phyloP scores from a whole-genome alignment of 352 stramenopile genomes.

The Elongisporangium senticosum region DNA sequence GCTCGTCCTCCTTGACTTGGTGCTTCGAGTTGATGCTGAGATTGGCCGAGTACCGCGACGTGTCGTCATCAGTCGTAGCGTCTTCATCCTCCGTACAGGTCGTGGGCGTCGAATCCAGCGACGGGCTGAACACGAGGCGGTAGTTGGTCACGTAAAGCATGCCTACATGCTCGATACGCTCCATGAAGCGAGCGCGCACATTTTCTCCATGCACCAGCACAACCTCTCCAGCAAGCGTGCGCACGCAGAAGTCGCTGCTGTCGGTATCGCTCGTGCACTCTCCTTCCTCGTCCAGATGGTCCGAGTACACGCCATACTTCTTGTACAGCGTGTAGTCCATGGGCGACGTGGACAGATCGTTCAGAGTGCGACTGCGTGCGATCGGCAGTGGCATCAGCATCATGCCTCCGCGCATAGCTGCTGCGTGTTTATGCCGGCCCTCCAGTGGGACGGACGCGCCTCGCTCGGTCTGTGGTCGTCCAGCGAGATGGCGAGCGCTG shows the following conservation, averaged over 20 bases:
- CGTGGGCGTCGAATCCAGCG: background rate
- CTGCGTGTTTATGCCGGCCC: background rate
- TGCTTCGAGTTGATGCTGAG: conserved; percentile 15
- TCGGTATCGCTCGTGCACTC: conserved; percentile 12
- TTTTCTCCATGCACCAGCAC: conserved; percentile 58
- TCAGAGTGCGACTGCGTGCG: background rate
- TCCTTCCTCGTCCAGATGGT: conserved; percentile 17
- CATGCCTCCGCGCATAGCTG: background rate
- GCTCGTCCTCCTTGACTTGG: conserved; percentile 33
- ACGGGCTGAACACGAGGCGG: conserved; percentile 69
- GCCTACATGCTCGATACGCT: conserved; percentile 38
- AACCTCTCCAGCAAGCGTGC: conserved; percentile 61
- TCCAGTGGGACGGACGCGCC: background rate
- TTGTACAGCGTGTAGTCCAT: conserved; percentile 7
- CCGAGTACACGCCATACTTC: conserved; percentile 13
- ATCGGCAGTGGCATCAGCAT: background rate
- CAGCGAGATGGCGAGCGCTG: background rate
- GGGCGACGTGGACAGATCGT: background rate
- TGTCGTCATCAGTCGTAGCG: background rate
- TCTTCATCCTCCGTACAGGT: conserved; percentile 6
- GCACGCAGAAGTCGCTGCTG: conserved; percentile 21
- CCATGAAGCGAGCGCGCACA: conserved; percentile 50
- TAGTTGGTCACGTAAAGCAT: conserved; percentile 81
- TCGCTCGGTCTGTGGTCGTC: background rate
- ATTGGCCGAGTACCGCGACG: conserved; percentile 14